Percentiles rank a stretch among this genome's conserved stretches.
These are phyloP conservation scores for Metarhizium album DNA, from an alignment of 2,329 filamentous ascomycete species.

Conservation along the genomic window DNA sequence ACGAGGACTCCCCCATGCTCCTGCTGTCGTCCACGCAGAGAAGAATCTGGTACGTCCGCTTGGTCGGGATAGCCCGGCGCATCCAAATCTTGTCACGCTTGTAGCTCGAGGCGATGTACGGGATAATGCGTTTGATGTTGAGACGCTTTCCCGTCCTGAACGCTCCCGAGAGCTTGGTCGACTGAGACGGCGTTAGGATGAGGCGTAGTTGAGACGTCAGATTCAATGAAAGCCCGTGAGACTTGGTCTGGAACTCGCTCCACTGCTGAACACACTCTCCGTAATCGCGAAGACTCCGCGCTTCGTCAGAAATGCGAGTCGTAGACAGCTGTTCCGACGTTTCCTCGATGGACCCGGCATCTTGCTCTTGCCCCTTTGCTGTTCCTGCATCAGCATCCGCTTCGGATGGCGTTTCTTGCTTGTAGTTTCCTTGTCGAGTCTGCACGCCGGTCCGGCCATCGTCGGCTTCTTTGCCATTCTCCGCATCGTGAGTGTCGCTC, in stretches of 20 bases:
- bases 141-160: slow-evolving; percentile 97
- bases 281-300: slow-evolving; percentile 35
- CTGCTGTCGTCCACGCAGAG: slow-evolving; percentile 93
- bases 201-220: slow-evolving; percentile 91
- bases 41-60: slow-evolving; percentile 93
- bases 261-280: slow-evolving; percentile 61
- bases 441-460: slow-evolving; percentile 50
- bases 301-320: slow-evolving; percentile 54
- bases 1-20: slow-evolving; percentile 76
- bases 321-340: slow-evolving; percentile 55
- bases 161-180: slow-evolving; percentile 90
- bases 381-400: slow-evolving; percentile 17
- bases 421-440: slow-evolving; percentile 46
- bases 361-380: slow-evolving; percentile 38
- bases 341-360: slow-evolving; percentile 39
- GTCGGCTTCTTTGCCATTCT: slow-evolving; percentile 30
- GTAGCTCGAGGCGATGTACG: slow-evolving; percentile 95
- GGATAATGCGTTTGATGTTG: slow-evolving; percentile 99
- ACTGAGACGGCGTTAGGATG: slow-evolving; percentile 87
- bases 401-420: slow-evolving; percentile 38
- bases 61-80: slow-evolving; percentile 81
- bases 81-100: slow-evolving; percentile 99
- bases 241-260: slow-evolving; percentile 73
- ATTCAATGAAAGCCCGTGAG: slow-evolving; percentile 75
- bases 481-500: slow-evolving; percentile 27